Conservation (phyloP, 768 basidiomycete species). For the Amanita fuliginea region DNA sequence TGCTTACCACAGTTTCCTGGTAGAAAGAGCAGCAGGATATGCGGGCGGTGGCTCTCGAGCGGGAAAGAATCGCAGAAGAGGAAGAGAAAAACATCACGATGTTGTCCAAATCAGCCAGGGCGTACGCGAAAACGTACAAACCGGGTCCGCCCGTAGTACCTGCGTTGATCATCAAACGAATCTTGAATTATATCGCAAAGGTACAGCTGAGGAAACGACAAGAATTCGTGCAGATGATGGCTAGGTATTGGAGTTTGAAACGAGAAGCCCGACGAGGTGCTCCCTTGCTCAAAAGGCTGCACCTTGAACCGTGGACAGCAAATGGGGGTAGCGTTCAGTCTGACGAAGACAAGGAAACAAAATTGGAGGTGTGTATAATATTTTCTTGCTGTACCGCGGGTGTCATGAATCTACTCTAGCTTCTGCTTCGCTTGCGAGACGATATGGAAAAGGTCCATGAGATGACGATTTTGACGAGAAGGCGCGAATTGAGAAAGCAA, state of each 20-base stretch:
- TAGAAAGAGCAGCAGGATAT: conserved; percentile 63
- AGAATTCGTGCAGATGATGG: conserved; percentile 68
- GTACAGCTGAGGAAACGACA: conserved; percentile 63
- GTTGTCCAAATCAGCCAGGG: conserved; percentile 71
- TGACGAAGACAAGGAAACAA: conserved; percentile 74
- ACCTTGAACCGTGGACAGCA: conserved; percentile 97
- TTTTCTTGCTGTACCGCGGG: neutral
- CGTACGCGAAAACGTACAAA: conserved; percentile 86
- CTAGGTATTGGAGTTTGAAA: conserved; percentile 96
- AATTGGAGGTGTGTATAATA: conserved; percentile 57
- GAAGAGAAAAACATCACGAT: conserved; percentile 26
- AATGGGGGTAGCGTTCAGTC: conserved; percentile 52
- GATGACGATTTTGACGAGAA: conserved; percentile 55
- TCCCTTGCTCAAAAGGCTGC: conserved; percentile 83
- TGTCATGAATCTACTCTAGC: conserved; percentile 17
- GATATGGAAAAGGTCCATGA: conserved; percentile 70
- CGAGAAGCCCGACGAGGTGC: conserved; percentile 89
- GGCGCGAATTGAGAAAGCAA: conserved; percentile 77
- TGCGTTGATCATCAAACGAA: conserved; percentile 66
- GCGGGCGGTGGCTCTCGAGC: conserved; percentile 42
- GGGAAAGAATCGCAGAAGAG: conserved; percentile 27
- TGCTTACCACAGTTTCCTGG: neutral
- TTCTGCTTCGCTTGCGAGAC: conserved; percentile 51
- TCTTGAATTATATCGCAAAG: conserved; percentile 62
- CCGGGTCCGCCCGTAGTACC: conserved; percentile 92